Evolutionary conservation across 1,284 basidiomycete species (phyloP), one percentile per base, ranked within the genome.

Genomic region (Austroboletus niveus): DNA sequence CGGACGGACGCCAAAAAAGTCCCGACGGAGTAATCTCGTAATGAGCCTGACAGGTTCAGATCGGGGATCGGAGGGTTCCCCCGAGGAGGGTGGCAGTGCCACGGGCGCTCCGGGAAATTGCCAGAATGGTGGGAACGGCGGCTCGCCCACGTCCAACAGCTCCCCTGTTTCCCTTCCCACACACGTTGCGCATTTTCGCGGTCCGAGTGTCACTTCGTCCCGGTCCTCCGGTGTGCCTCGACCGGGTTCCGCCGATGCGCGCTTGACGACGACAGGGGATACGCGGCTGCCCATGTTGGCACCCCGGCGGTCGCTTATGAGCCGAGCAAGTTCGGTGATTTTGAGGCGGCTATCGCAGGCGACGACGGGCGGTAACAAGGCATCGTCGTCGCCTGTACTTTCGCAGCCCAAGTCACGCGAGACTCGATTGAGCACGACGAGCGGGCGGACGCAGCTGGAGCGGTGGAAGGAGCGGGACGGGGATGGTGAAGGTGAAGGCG

Each of bases 281-380:
- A 35, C 43, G 35, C 8, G 12, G 24, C 27, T 40, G 29, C 39
- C 31, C 7, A 20, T 54, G 11, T 40, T 42, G 2, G 34, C 53
- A 11, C 45, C 58, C 1, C 38, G 44, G 8, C 40, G 40, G 8
- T 69, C 65, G 36, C 54, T 62, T 36, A 56, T 65, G 22, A 66
- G 63, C 8, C 58, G 59, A 14, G 65, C 59, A 20, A 61, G 66
- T 17, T 66, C 65, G 40, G 51, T 65, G 6, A 49, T 67, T n/a
- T 41, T 64, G 22, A 55, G 57, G 14, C 57, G 64, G 34, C 24
- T 64, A 40, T 68, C 61, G 43, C 59, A 55, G 35, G 55, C 60
- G 51, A 59, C 54, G 36, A 43, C 31, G 15, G 52, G 49, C 12
- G 22, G 7, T 29, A 20, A 8, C 14, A 9, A 7, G 20, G 3